Evolutionary conservation across 345 rosid species (phyloP).

Genomic region (Raphanus sativus): DNA sequence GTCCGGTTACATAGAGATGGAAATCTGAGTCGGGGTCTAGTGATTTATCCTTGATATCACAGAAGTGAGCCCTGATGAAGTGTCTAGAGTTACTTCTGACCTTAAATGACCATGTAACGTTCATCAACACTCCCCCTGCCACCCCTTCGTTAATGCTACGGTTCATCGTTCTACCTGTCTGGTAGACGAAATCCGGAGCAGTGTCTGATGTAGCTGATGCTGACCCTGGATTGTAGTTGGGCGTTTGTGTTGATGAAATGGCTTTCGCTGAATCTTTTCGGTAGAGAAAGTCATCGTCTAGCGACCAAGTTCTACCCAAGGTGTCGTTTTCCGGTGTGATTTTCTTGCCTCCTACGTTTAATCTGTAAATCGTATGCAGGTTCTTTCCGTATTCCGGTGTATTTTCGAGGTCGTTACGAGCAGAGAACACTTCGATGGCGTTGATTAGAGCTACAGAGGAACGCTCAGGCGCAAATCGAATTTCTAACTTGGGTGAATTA

Average conservation of each 20-base stretch:
- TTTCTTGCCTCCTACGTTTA: conserved; percentile 67
- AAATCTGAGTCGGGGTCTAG: background rate
- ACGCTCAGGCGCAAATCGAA: conserved; percentile 40
- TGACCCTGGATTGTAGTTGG: background rate
- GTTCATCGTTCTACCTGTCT: conserved; percentile 41
- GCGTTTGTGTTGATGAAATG: fast-evolving
- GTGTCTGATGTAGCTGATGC: conserved; percentile 7
- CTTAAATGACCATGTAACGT: conserved; percentile 49
- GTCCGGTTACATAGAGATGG: conserved; percentile 42
- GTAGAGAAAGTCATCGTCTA: conserved; percentile 6
- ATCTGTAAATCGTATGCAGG: conserved; percentile 45
- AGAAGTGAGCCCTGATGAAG: conserved; percentile 60
- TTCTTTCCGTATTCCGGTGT: no score
- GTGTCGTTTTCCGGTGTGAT: conserved; percentile 58
- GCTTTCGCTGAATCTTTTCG: background rate
- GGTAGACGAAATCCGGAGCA: conserved; percentile 51
- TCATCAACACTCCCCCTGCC: conserved; percentile 1
- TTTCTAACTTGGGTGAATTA: conserved; percentile 8
- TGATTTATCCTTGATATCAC: conserved; percentile 33
- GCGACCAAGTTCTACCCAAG: conserved; percentile 63
- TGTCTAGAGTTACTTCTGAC: conserved; percentile 44
- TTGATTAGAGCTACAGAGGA: conserved; percentile 57
- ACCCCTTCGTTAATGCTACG: background rate
- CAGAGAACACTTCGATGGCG: conserved; percentile 63
- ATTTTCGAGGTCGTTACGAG: conserved; percentile 31